Evolutionary conservation across 495 filamentous ascomycete species (phyloP).

Genomic region (Aspergillus steynii): DNA sequence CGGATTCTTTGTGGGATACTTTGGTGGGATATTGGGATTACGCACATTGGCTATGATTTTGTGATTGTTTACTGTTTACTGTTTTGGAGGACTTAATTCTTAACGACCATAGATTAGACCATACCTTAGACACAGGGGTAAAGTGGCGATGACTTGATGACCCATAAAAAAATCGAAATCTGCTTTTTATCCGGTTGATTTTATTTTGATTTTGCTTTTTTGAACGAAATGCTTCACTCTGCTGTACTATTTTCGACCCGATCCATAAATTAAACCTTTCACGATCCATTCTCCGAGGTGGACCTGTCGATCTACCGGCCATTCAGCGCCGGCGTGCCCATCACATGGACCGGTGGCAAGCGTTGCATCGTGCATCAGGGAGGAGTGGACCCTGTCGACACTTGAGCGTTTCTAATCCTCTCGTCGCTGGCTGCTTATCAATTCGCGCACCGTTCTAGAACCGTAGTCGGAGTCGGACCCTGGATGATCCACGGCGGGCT

Average conservation of each 20-base stretch:
- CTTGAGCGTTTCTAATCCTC: neutral
- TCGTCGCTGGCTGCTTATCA: neutral
- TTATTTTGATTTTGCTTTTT: neutral
- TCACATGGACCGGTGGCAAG: neutral
- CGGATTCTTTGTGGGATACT: neutral
- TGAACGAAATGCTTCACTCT: too few species aligned
- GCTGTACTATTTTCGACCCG: neutral
- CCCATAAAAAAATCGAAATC: neutral
- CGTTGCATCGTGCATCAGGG: too few species aligned
- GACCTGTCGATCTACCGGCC: neutral
- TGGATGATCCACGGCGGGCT: neutral
- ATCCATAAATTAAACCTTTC: neutral
- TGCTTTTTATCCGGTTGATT: neutral
- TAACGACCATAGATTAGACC: neutral
- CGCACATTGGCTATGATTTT: neutral
- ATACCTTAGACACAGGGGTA: neutral
- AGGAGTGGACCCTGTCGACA: neutral
- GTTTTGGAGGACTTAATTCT: neutral
- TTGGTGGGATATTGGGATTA: neutral
- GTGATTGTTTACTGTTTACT: neutral
- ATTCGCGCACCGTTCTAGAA: neutral
- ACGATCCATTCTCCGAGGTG: neutral
- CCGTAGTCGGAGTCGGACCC: neutral
- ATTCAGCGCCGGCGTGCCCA: neutral
- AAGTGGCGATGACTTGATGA: neutral